Base-by-base conservation (phyloP, 371 early-diverging fungal species). In the Thermomucor indicae-seudaticae region DNA sequence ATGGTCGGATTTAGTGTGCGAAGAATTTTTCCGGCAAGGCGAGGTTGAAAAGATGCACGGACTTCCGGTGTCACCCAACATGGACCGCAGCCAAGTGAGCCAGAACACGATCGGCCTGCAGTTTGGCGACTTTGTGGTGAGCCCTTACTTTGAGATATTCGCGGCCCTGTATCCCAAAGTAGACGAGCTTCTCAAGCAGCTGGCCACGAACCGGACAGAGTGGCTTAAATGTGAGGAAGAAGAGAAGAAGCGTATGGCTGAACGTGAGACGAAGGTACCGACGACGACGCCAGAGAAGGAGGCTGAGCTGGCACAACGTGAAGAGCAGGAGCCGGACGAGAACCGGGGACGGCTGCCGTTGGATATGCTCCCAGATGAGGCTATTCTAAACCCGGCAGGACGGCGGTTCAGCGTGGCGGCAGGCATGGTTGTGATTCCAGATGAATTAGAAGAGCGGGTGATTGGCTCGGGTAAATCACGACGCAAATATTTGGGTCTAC, bases 11-110 rank as follows among this genome's bases (percentile, higher is more conserved):
- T 53, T 89, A 43, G 88, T 93, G 6, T 84, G 89, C 11, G 75
- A 79, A 48, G 96, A 95, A 62, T 93, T 92, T 42, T 90, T 90
- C 50, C 58, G 75, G 34, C 96, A 95, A 55, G 93, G 93, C 12
- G 92, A 95, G 29, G 61, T 81, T 22, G 96, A 95, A 58, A 80
- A 78, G 59, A 51, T 65, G 6, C 74, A 83, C 39, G 72, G 76
- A 25, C 58, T 95, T 22, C 89, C 90, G 0, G 71, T 93, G 6
- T 90, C 92, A 0, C 91, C 92, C 6, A 90, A 86, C 64, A 93
- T 92, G 92, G 92, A 93, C 60, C 80, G 91, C 16, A 64, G 75
- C 17, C 67, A 80, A 25, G 72, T 84, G 28, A 84, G 84, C 35
- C 91, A 91, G 48, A 80, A 81, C 12, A 82, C 87, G 39, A 86